phyloP scores from a whole-genome alignment of 208 protist genomes.

The Leishmania martiniquensis region DNA sequence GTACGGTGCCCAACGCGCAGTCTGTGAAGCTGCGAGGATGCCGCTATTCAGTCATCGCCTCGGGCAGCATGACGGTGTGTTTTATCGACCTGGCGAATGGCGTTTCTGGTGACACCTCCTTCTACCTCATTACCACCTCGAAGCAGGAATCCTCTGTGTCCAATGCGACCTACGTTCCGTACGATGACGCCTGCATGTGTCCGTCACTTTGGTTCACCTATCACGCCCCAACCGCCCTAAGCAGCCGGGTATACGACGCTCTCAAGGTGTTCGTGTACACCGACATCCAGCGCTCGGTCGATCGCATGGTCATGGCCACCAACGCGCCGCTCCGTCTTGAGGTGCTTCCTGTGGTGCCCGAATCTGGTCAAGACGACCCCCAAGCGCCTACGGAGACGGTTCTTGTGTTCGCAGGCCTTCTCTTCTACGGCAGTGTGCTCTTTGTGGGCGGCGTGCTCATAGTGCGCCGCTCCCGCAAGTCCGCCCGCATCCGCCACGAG shows the following conservation, averaged over 20 bases:
- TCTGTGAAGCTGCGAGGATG: conserved; percentile 53
- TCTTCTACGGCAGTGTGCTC: conserved; percentile 53
- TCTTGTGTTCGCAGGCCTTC: conserved; percentile 41
- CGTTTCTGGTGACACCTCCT: conserved; percentile 45
- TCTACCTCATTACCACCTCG: conserved; percentile 39
- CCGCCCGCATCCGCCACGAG: conserved; percentile 34
- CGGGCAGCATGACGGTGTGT: conserved; percentile 46
- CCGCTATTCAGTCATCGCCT: conserved; percentile 26
- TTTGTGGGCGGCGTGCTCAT: conserved; percentile 31
- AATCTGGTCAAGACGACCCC: conserved; percentile 16
- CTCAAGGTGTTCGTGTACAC: conserved; percentile 42
- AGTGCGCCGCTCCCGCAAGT: conserved; percentile 34
- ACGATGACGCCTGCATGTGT: conserved; percentile 33
- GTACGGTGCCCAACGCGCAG: conserved; percentile 36
- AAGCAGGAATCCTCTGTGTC: conserved; percentile 32
- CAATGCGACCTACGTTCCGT: conserved; percentile 40
- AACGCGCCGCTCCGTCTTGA: conserved; percentile 41
- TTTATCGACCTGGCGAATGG: conserved; percentile 47
- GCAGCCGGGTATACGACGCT: conserved; percentile 37
- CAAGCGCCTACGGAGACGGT: conserved; percentile 14
- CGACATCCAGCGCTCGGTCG: conserved; percentile 11
- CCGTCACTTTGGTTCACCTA: conserved; percentile 47
- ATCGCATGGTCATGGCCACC: conserved; percentile 12
- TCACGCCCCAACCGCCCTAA: conserved; percentile 33
- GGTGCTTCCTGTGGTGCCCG: conserved; percentile 33